Evolutionary conservation across 192 early-diverging fungal species (phyloP).

Genomic region (Linnemannia exigua): DNA sequence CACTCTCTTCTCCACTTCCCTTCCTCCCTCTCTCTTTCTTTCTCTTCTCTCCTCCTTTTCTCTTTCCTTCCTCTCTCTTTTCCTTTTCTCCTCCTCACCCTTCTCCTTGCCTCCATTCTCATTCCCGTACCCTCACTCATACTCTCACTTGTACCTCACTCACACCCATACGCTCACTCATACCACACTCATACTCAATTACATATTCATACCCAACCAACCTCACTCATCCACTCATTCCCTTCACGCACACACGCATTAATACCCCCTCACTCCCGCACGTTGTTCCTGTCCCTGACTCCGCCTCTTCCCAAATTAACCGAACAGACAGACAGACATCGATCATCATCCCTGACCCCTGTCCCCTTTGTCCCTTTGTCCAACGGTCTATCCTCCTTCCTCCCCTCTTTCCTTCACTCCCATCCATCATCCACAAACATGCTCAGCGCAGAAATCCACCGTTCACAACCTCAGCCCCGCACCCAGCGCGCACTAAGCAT

Average conservation of each 20-base stretch:
- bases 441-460: not conserved
- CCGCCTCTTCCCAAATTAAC: not conserved
- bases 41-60: not conserved
- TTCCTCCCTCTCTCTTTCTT: not conserved
- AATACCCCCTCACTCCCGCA: not conserved
- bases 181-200: too few relatives aligned
- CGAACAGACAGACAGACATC: slow-evolving; percentile 3
- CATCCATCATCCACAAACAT: not conserved
- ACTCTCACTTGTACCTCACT: not conserved
- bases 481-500: slow-evolving; percentile 42
- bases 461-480: slow-evolving; percentile 8
- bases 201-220: not conserved
- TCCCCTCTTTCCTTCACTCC: not conserved
- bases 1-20: not conserved
- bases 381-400: not conserved
- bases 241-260: not conserved
- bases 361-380: not conserved
- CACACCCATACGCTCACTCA: not conserved
- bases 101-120: not conserved
- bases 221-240: not conserved
- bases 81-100: not conserved
- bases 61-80: not conserved
- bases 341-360: not conserved
- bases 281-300: slow-evolving; percentile 17
- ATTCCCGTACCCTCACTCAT: not conserved